Evolutionary conservation across 352 stramenopile species (phyloP), one percentile per base, ranked within the genome.

Genomic region (Pelagophyceae sp.): DNA sequence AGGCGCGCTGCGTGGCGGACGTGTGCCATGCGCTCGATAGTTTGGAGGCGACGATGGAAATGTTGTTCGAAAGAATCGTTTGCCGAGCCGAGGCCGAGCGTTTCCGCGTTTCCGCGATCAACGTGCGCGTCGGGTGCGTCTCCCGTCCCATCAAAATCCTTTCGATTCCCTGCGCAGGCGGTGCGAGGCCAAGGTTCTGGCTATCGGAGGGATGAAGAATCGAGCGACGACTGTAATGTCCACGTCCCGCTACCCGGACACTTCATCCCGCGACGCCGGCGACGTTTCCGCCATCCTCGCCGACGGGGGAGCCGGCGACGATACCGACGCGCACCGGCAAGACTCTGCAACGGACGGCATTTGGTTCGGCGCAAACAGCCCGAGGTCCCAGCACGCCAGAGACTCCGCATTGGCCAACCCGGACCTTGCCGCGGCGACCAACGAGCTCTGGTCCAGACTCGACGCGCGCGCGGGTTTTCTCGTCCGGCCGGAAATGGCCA

Each of bases 161-260:
- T 54, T 11, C 45, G 45, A 23, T 11, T 67, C 58, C 11, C 45
- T 54, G 45, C 45, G 45, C 45, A 54, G 45, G 45, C 45, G 45
- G 45, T 71, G 61, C 61, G 61, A 71, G 61, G 29, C 61, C 29
- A 71, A 71, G 33, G 61, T 71, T 1, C n/a, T 31, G 61, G 25
- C 11, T 5, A 71, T 71, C 61, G 31, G 11, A 6, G 31, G 5
- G 19, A 71, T 71, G 61, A 71, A 38, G 61, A 71, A 71, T n/a
- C 61, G 61, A 5, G 61, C 61, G 61, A 71, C 61, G 61, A 71
- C 61, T 2, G 31, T 71, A 2, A 40, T 71, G 29, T 71, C 61
- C 6, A 71, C 61, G 61, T 29, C 3, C 29, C 29, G 61, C 29
- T 71, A 71, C 33, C 61, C 61, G 6, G 61, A 71, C 54, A n/a